These are phyloP conservation scores for Rhizopogon sp. DNA, from an alignment of 768 basidiomycete species.

Conservation along the genomic window DNA sequence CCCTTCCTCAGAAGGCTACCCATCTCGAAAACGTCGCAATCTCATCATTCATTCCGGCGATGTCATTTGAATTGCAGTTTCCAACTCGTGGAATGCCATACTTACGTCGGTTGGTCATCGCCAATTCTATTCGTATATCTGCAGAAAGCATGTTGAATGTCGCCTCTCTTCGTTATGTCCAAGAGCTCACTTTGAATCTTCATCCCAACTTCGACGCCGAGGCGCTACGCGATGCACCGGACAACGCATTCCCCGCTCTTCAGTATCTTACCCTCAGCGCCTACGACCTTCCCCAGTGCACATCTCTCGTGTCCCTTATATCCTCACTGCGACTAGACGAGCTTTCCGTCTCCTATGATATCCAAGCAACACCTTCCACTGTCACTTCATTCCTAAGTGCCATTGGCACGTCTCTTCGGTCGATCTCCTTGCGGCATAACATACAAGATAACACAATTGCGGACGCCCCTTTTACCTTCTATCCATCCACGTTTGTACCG, in stretches of 20 bases:
- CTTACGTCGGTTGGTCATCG: slow-evolving; percentile 20
- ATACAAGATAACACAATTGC: slow-evolving; percentile 16
- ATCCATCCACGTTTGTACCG: slow-evolving; percentile 19
- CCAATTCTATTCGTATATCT: slow-evolving; percentile 19
- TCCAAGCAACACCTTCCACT: slow-evolving; percentile 16
- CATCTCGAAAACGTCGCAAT: slow-evolving; percentile 12
- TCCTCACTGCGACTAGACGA: slow-evolving; percentile 17
- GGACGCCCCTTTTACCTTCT: slow-evolving; percentile 17
- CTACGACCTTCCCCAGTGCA: slow-evolving; percentile 23
- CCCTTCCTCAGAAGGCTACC: slow-evolving; percentile 16
- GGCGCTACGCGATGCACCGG: slow-evolving; percentile 6
- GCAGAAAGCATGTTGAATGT: slow-evolving; percentile 17
- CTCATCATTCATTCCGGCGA: slow-evolving; percentile 14
- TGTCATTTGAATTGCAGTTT: slow-evolving; percentile 12
- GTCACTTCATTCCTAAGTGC: slow-evolving; percentile 19
- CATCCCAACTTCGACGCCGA: slow-evolving; percentile 13
- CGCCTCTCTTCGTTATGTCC: slow-evolving; percentile 15
- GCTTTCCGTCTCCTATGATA: slow-evolving; percentile 22
- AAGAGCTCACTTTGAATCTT: slow-evolving; percentile 18
- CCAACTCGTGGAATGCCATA: slow-evolving; percentile 11
- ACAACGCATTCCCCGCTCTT: slow-evolving; percentile 15
- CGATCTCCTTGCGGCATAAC: slow-evolving; percentile 24
- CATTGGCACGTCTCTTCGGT: background rate
- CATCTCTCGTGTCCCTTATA: slow-evolving; percentile 18
- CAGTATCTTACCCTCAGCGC: slow-evolving; percentile 20